phyloP scores from a whole-genome alignment of 140 eudicot genomes.

The Oenanthe javanica region DNA sequence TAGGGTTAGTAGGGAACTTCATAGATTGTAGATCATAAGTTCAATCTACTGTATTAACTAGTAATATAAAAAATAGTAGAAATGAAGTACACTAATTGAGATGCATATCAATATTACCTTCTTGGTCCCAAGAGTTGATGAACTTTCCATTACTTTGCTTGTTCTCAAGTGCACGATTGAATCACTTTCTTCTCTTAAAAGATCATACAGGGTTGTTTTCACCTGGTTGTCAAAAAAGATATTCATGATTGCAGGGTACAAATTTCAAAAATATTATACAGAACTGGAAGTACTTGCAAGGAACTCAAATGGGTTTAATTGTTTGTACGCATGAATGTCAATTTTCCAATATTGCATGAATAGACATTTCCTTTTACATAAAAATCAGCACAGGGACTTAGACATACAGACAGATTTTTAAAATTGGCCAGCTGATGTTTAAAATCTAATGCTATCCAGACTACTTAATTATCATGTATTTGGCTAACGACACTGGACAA shows the following conservation, averaged over 20 bases:
- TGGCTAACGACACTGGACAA: no score
- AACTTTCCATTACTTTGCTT: conserved; percentile 20
- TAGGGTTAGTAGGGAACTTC: not conserved
- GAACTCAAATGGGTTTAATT: not conserved
- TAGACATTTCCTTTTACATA: not conserved
- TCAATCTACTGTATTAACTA: not conserved
- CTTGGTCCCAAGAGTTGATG: conserved; percentile 17
- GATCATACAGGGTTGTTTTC: conserved; percentile 28
- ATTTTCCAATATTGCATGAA: not conserved
- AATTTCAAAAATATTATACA: not conserved
- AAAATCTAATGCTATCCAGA: no score
- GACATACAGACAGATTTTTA: no score
- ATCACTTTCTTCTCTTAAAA: conserved; percentile 29
- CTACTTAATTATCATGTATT: no score
- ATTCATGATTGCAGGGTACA: not conserved
- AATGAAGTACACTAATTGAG: conserved; percentile 2
- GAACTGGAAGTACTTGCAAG: not conserved
- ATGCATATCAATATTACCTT: conserved; percentile 28
- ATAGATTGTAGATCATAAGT: not conserved
- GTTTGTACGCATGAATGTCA: not conserved
- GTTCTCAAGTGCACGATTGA: conserved; percentile 21
- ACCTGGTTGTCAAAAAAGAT: conserved; percentile 23
- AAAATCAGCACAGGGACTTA: not conserved
- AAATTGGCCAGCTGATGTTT: no score
- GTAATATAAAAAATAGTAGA: not conserved